Evolutionary conservation across 23 red algal genomes (phyloP).

Genomic region (Porphyridium purpureum): DNA sequence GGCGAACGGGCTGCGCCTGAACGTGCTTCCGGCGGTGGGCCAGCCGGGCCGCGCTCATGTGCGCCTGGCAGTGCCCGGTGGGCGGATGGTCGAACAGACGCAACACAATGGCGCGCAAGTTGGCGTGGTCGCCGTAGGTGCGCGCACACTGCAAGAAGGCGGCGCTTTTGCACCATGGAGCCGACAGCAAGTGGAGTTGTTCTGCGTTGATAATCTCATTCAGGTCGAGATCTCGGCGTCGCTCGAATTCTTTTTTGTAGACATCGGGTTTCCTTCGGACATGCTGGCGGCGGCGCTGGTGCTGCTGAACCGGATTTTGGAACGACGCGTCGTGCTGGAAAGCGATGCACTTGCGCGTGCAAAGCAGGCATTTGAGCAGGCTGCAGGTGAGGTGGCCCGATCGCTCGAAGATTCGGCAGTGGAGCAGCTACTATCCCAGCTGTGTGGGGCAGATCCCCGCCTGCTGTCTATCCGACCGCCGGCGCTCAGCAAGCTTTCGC

Average conservation of each 20-base stretch:
- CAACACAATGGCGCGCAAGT: neutral
- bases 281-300: neutral
- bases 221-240: neutral
- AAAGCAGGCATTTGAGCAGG: neutral
- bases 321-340: neutral
- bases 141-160: neutral
- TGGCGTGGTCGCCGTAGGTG: neutral
- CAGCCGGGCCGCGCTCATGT: neutral
- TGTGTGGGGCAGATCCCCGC: neutral
- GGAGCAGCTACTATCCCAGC: neutral
- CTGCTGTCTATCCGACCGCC: neutral
- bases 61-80: neutral
- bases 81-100: neutral
- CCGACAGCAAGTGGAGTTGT: neutral
- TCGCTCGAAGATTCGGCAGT: neutral
- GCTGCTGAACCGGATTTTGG: neutral
- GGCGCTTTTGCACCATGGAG: neutral
- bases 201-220: neutral
- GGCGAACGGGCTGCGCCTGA: neutral
- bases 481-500: neutral
- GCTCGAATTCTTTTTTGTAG: neutral
- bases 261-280: neutral
- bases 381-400: neutral
- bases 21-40: neutral
- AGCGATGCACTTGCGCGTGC: neutral